phyloP scores from a whole-genome alignment of 2,329 filamentous ascomycete genomes.

The Aspergillus tubingensis region DNA sequence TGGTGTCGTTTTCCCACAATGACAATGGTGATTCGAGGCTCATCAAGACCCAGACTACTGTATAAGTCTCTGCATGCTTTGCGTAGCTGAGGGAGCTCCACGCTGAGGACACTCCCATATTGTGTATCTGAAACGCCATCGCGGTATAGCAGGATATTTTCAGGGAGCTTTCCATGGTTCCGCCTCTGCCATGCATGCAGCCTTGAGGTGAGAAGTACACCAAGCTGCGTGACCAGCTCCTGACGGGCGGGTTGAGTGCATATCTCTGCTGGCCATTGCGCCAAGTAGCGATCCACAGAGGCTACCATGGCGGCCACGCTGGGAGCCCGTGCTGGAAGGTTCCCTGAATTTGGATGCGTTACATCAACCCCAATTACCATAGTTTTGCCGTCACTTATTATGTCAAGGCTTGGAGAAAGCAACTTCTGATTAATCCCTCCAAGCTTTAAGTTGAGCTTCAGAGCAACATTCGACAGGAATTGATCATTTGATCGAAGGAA shows the following conservation, averaged over 20 bases:
- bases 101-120: slow-evolving; percentile 64
- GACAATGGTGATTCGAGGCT: slow-evolving; percentile 68
- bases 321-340: slow-evolving; percentile 58
- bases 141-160: slow-evolving; percentile 78
- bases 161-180: slow-evolving; percentile 59
- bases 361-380: slow-evolving; percentile 89
- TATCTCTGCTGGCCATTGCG: slow-evolving; percentile 41
- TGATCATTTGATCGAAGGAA: slow-evolving; percentile 5
- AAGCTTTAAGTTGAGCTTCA: slow-evolving; percentile 80
- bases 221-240: slow-evolving; percentile 69
- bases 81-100: slow-evolving; percentile 59
- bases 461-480: slow-evolving; percentile 55
- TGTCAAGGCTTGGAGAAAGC: slow-evolving; percentile 49
- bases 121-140: slow-evolving; percentile 88
- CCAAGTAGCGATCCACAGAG: slow-evolving; percentile 66
- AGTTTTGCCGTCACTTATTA: slow-evolving; percentile 66
- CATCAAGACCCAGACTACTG: slow-evolving; percentile 33
- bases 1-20: slow-evolving; percentile 86
- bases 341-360: slow-evolving; percentile 73
- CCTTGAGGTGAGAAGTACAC: slow-evolving; percentile 62
- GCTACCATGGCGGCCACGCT: slow-evolving; percentile 79
- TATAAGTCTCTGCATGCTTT: slow-evolving; percentile 64
- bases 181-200: slow-evolving; percentile 63
- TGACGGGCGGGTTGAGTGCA: slow-evolving; percentile 40
- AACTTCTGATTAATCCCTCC: slow-evolving; percentile 73